A percentile compares a stretch with the other conserved stretches of the same genome.
Conservation (phyloP, 148 eudicot genomes). For the Camellia lanceoleosa region DNA sequence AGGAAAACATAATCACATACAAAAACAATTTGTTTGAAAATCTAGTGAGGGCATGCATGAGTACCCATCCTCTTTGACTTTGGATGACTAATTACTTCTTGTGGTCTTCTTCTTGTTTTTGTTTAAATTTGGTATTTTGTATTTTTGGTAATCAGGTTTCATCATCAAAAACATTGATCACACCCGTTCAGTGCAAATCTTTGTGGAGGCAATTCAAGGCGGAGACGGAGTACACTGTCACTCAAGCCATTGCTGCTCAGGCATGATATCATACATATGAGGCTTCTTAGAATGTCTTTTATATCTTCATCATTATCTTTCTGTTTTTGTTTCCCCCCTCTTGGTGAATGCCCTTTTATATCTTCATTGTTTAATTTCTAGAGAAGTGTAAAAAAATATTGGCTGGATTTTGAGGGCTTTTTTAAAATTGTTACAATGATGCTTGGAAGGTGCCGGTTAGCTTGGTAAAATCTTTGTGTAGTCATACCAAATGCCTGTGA, state of each 20-base stretch:
- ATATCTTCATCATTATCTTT: background rate
- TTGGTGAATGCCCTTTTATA: no score
- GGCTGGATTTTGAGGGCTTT: no score
- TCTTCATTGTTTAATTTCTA: no score
- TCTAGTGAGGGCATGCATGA: background rate
- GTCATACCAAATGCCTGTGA: no score
- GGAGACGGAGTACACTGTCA: slow-evolving; percentile 90
- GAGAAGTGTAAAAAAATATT: no score
- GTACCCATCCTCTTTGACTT: background rate
- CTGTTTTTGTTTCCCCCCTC: background rate
- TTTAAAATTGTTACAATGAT: no score
- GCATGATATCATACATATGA: slow-evolving; percentile 32
- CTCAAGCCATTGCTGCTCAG: slow-evolving; percentile 96
- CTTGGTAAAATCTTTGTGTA: no score
- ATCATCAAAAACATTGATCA: slow-evolving; percentile 60
- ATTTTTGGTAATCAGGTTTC: slow-evolving; percentile 54
- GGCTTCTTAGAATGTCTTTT: background rate
- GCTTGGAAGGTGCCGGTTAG: no score
- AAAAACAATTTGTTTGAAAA: background rate
- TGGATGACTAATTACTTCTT: no score
- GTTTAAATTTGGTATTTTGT: slow-evolving; percentile 19
- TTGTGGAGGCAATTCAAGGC: slow-evolving; percentile 85
- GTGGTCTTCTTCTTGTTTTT: slow-evolving; percentile 37
- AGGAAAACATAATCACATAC: background rate
- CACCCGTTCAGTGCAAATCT: slow-evolving; percentile 80